phyloP scores from a whole-genome alignment of 805 yeast genomes.

The Wickerhamiella siamensis region DNA sequence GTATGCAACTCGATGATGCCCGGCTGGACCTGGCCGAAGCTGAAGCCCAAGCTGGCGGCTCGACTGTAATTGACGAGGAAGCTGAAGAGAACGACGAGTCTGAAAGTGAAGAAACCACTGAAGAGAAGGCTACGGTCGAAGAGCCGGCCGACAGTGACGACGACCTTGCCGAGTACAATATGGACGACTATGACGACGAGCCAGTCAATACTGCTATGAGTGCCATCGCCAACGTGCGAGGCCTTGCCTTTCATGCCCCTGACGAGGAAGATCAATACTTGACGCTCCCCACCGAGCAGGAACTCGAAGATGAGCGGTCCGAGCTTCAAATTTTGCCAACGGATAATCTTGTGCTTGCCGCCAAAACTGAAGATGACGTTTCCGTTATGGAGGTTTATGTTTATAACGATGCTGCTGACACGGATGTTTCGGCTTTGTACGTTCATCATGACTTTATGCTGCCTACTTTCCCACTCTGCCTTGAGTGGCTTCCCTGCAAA shows the following conservation, averaged over 20 bases:
- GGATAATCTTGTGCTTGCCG: slow-evolving; percentile 77
- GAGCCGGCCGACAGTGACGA: slow-evolving; percentile 52
- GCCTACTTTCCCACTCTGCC: slow-evolving; percentile 92
- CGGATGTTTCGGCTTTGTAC: slow-evolving; percentile 49
- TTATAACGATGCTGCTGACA: slow-evolving; percentile 80
- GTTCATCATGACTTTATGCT: slow-evolving; percentile 95
- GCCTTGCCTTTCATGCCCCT: slow-evolving; percentile 27
- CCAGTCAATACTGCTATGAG: slow-evolving; percentile 40
- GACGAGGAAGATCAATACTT: slow-evolving; percentile 44
- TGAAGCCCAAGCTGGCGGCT: slow-evolving; percentile 14
- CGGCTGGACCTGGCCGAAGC: slow-evolving; percentile 45
- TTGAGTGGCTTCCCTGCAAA: slow-evolving; percentile 72
- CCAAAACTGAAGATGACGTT: slow-evolving; percentile 92
- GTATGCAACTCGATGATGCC: slow-evolving; percentile 67
- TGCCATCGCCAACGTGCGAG: slow-evolving; percentile 32
- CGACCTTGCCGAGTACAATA: slow-evolving; percentile 33
- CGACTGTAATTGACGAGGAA: slow-evolving; percentile 8
- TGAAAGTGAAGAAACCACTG: slow-evolving; percentile 15
- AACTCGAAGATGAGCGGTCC: slow-evolving; percentile 58
- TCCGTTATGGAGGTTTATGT: slow-evolving; percentile 86
- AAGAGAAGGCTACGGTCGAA: slow-evolving; percentile 21
- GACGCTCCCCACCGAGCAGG: slow-evolving; percentile 40
- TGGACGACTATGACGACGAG: slow-evolving; percentile 28
- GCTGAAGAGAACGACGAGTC: slow-evolving; percentile 7
- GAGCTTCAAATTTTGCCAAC: slow-evolving; percentile 80